These are phyloP conservation scores for Dioszegia aurantiaca DNA, from an alignment of 768 basidiomycete species.

Conservation along the genomic window DNA sequence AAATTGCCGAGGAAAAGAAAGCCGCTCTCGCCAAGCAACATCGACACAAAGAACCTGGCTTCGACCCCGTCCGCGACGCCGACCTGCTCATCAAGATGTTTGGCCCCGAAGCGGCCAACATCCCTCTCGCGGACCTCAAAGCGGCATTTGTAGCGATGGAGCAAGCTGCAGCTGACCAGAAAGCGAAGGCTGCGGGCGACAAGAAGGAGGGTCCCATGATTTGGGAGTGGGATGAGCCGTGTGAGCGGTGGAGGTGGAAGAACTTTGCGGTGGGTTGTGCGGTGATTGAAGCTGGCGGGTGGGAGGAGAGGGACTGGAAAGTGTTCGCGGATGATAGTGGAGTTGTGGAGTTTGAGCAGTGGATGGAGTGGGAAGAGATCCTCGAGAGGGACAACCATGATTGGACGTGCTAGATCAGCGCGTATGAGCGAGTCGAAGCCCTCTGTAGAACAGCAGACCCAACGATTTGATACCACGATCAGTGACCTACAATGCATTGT, in stretches of 20 bases:
- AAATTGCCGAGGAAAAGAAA: slow-evolving; percentile 15
- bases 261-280: slow-evolving; percentile 36
- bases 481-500: slow-evolving; percentile 4
- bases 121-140: slow-evolving; percentile 34
- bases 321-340: slow-evolving; percentile 43
- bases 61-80: slow-evolving; percentile 23
- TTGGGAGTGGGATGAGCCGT: slow-evolving; percentile 38
- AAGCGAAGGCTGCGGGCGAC: slow-evolving; percentile 9
- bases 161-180: slow-evolving; percentile 15
- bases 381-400: slow-evolving; percentile 38
- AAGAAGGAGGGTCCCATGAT: slow-evolving; percentile 23
- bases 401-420: slow-evolving; percentile 23
- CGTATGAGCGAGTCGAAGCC: too few species aligned
- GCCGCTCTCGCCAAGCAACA: background rate
- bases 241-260: slow-evolving; percentile 42
- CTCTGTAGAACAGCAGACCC: too few species aligned
- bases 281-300: slow-evolving; percentile 28
- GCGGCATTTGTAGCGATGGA: slow-evolving; percentile 36
- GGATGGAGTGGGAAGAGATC: slow-evolving; percentile 22
- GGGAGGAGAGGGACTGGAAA: slow-evolving; percentile 48
- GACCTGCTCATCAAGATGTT: slow-evolving; percentile 25
- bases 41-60: slow-evolving; percentile 5
- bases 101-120: slow-evolving; percentile 16
- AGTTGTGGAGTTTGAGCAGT: slow-evolving; percentile 32
- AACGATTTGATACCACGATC: background rate